Percentiles rank a stretch among this genome's conserved stretches.
Conservation (phyloP, 129 eudicot species). For the Logfia minima region DNA sequence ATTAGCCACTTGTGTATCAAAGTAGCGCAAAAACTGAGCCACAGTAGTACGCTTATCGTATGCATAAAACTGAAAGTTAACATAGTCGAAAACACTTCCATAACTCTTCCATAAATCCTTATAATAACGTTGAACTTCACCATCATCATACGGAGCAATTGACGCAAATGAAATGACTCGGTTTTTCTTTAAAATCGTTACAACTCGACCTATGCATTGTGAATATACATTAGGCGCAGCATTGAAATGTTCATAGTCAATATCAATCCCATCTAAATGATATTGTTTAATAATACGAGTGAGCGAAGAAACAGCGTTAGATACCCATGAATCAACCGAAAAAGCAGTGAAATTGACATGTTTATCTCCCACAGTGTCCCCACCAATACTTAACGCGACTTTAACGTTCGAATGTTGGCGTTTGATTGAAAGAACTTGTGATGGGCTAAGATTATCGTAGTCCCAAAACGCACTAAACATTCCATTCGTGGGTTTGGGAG, state of each 20-base stretch:
- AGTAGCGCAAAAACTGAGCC: constrained; percentile 37
- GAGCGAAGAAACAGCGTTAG: constrained; percentile 45
- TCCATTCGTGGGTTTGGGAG: constrained; percentile 48
- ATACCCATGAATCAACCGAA: constrained; percentile 45
- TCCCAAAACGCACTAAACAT: constrained; percentile 47
- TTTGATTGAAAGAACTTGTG: constrained; percentile 42
- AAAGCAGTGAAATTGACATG: constrained; percentile 28
- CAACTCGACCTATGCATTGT: constrained; percentile 43
- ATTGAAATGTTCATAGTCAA: constrained; percentile 53
- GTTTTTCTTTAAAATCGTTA: constrained; percentile 35
- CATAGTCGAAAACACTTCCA: constrained; percentile 43
- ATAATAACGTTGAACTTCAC: constrained; percentile 41
- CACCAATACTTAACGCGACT: constrained; percentile 49
- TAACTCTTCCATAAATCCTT: constrained; percentile 47
- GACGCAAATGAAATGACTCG: constrained; percentile 48
- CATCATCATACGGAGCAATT: constrained; percentile 50
- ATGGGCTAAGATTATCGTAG: constrained; percentile 34
- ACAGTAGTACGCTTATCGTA: constrained; percentile 42
- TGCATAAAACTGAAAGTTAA: constrained; percentile 53
- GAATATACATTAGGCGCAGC: constrained; percentile 33
- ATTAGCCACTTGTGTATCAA: constrained; percentile 27
- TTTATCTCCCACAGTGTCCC: constrained; percentile 37
- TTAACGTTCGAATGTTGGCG: constrained; percentile 38
- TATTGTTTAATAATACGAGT: constrained; percentile 38
- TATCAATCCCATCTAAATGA: constrained; percentile 46